Percentiles rank a stretch among this genome's conserved stretches.
Conservation (phyloP, 768 basidiomycete genomes). For the Amanita rubescens region DNA sequence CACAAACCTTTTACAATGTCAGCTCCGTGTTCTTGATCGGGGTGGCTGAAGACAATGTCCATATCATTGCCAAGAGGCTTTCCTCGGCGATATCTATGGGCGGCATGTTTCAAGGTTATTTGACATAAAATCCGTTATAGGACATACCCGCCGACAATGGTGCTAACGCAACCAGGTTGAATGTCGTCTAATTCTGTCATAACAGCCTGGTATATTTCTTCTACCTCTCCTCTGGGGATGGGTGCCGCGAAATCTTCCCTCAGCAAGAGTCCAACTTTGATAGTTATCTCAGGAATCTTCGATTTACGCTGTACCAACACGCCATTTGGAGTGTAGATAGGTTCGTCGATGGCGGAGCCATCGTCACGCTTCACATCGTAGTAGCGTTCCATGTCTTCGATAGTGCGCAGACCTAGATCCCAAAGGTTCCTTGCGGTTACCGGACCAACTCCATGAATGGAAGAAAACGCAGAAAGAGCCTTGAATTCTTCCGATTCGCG, state of each 20-base stretch:
- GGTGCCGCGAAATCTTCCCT: conserved; percentile 43
- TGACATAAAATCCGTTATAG: background rate
- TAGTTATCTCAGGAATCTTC: conserved; percentile 28
- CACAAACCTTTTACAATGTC: conserved; percentile 55
- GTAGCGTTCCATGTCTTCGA: conserved; percentile 62
- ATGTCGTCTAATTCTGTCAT: conserved; percentile 59
- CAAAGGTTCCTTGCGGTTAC: conserved; percentile 61
- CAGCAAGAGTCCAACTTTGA: conserved; percentile 54
- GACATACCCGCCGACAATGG: conserved; percentile 76
- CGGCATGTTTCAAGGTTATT: background rate
- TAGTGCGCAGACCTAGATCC: conserved; percentile 54
- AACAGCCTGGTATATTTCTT: conserved; percentile 64
- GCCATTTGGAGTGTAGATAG: conserved; percentile 29
- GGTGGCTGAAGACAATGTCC: conserved; percentile 83
- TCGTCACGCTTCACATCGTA: conserved; percentile 38
- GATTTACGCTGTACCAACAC: conserved; percentile 10
- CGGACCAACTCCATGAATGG: conserved; percentile 70
- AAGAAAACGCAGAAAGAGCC: conserved; percentile 48
- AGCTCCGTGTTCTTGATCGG: conserved; percentile 34
- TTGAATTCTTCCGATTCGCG: conserved; percentile 44
- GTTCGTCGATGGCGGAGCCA: conserved; percentile 13
- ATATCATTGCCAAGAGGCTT: conserved; percentile 79
- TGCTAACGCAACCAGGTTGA: conserved; percentile 60
- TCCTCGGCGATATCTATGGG: conserved; percentile 71
- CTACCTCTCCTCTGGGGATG: conserved; percentile 71